Evolutionary conservation across 2,329 filamentous ascomycete species (phyloP).

Genomic region (Neofusicoccum parvum): DNA sequence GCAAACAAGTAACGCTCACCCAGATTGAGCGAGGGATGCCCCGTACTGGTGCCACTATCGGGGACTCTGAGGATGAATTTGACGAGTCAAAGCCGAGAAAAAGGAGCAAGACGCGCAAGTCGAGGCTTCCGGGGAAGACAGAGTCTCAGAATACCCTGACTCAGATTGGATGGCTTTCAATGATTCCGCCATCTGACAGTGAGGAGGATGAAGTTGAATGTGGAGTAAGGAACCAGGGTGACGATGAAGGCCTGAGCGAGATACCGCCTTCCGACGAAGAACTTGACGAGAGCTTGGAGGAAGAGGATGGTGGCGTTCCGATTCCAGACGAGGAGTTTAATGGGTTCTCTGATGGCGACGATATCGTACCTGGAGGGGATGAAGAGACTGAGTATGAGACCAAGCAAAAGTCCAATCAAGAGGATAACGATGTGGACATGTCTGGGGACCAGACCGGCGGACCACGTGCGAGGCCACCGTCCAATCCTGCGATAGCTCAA

Average conservation of each 20-base stretch:
- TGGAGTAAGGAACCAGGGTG: background rate
- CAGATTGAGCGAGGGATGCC: background rate
- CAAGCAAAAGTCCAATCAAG: background rate
- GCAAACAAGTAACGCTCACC: constrained; percentile 12
- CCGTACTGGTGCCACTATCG: background rate
- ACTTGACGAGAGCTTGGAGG: background rate
- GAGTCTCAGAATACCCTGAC: constrained; percentile 18
- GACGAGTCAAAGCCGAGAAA: background rate
- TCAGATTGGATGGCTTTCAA: constrained; percentile 15
- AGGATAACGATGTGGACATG: background rate
- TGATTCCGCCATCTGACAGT: background rate
- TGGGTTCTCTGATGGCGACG: constrained; percentile 8
- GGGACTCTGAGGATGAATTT: background rate
- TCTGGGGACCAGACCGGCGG: too few species aligned
- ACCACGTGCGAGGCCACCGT: background rate
- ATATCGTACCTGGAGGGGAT: background rate
- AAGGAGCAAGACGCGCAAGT: background rate
- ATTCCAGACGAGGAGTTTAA: constrained; percentile 5
- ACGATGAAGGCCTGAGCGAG: background rate
- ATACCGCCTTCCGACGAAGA: background rate
- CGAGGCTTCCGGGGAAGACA: background rate
- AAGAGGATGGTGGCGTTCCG: background rate
- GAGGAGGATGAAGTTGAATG: background rate
- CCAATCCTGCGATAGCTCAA: background rate
- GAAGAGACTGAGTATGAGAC: background rate